A percentile compares a stretch with the other conserved stretches of the same genome.
These are phyloP conservation scores for Misopates orontium DNA, from an alignment of 257 asterid genomes.

Conservation along the genomic window DNA sequence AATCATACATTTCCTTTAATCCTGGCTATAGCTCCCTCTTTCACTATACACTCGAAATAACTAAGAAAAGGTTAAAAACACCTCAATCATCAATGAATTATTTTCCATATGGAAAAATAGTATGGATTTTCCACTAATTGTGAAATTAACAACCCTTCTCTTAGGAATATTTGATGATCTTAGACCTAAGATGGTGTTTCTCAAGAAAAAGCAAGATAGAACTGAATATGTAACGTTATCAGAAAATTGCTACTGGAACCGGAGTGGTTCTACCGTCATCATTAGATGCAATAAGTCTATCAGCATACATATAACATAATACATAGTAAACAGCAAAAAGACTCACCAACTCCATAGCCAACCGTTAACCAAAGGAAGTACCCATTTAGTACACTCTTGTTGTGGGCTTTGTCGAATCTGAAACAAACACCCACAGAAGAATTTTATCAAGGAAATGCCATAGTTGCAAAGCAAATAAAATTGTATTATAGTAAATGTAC, in stretches of 20 bases:
- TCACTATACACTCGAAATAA: too few relatives aligned
- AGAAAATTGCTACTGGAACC: not conserved
- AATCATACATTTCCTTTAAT: too few relatives aligned
- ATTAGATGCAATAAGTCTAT: not conserved
- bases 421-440: constrained; percentile 20
- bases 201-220: too few relatives aligned
- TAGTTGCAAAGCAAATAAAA: not conserved
- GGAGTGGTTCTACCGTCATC: constrained; percentile 10
- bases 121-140: too few relatives aligned
- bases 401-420: constrained; percentile 90
- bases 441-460: constrained; percentile 17
- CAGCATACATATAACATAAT: not conserved
- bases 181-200: too few relatives aligned
- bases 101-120: too few relatives aligned
- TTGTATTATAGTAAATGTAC: not conserved
- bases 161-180: too few relatives aligned
- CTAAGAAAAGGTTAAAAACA: too few relatives aligned
- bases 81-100: too few relatives aligned
- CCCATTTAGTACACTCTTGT: constrained; percentile 64
- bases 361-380: constrained; percentile 79
- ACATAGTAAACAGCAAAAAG: constrained; percentile 19
- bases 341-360: constrained; percentile 92
- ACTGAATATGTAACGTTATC: too few relatives aligned
- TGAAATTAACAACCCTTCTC: too few relatives aligned
- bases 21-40: too few relatives aligned